Evolutionary conservation across 371 early-diverging fungal species (phyloP).

Genomic region (Blastocladiella emersonii): DNA sequence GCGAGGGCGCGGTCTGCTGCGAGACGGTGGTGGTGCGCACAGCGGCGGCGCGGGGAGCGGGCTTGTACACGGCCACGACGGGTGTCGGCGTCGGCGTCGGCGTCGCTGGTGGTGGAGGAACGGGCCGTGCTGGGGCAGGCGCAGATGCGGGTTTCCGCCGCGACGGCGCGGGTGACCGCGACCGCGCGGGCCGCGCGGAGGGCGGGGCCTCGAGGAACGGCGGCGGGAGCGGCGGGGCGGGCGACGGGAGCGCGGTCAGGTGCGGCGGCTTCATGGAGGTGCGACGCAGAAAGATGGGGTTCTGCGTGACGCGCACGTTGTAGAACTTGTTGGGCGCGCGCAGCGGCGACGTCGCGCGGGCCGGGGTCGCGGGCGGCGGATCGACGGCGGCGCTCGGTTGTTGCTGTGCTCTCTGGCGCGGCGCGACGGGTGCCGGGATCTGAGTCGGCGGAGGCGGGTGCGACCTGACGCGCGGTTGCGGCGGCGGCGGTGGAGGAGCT

Average conservation of each 20-base stretch:
- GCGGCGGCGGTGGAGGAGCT: neutral
- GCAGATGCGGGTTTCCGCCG: neutral
- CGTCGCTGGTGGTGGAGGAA: neutral
- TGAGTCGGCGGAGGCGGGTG: neutral
- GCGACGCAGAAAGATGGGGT: constrained; percentile 7
- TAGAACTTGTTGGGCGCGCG: constrained; percentile 6
- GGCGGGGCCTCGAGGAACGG: neutral
- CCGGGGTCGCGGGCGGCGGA: too few relatives aligned
- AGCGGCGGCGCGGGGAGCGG: neutral
- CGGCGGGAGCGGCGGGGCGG: neutral
- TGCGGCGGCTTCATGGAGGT: constrained; percentile 9
- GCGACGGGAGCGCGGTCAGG: neutral
- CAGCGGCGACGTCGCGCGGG: constrained; percentile 2
- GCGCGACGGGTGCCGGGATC: neutral
- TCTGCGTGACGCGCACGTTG: constrained; percentile 7
- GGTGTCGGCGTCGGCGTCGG: neutral
- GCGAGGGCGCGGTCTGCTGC: neutral
- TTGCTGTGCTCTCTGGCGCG: neutral
- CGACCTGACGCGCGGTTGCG: neutral
- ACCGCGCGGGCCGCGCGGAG: neutral
- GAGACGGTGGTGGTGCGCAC: neutral
- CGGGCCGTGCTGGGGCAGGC: neutral
- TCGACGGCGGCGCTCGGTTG: neutral
- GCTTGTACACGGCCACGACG: neutral
- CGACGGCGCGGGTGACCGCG: too few relatives aligned